A percentile compares a stretch with the other conserved stretches of the same genome.
phyloP scores from a whole-genome alignment of 179 eudicot genomes.

The Corrigiola litoralis region DNA sequence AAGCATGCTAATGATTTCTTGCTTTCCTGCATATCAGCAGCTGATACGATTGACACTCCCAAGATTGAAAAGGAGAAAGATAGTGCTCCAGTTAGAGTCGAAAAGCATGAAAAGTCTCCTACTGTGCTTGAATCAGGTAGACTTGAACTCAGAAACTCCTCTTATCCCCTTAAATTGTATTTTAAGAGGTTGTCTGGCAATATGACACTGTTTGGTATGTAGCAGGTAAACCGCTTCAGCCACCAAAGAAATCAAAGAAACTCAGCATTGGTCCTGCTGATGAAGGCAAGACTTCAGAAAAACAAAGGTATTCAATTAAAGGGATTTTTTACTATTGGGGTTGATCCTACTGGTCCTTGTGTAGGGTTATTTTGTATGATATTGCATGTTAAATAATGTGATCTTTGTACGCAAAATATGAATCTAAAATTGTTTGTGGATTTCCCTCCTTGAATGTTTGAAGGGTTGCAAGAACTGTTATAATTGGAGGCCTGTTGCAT shows the following conservation, averaged over 20 bases:
- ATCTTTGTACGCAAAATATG: neutral
- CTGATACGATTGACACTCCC: no score
- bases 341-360: constrained; percentile 4
- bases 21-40: no score
- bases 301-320: constrained; percentile 50
- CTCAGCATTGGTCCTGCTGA: constrained; percentile 23
- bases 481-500: constrained; percentile 68
- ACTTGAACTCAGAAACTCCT: neutral
- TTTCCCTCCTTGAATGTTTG: neutral
- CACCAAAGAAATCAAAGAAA: constrained; percentile 29
- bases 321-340: neutral
- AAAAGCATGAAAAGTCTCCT: constrained; percentile 20
- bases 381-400: neutral
- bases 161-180: neutral
- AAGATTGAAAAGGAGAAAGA: constrained; percentile 20
- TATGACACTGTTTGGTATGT: constrained; percentile 1
- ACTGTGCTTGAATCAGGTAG: constrained; percentile 23
- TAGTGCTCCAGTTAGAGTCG: constrained; percentile 2
- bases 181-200: neutral
- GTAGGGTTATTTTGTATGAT: neutral
- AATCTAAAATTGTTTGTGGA: constrained; percentile 1
- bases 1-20: no score
- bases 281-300: constrained; percentile 52
- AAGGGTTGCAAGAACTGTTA: constrained; percentile 94
- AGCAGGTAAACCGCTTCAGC: constrained; percentile 25